Evolutionary conservation across 352 stramenopile species (phyloP), one percentile per base, ranked within the genome.

Genomic region (Phytopythium oedochilum): DNA sequence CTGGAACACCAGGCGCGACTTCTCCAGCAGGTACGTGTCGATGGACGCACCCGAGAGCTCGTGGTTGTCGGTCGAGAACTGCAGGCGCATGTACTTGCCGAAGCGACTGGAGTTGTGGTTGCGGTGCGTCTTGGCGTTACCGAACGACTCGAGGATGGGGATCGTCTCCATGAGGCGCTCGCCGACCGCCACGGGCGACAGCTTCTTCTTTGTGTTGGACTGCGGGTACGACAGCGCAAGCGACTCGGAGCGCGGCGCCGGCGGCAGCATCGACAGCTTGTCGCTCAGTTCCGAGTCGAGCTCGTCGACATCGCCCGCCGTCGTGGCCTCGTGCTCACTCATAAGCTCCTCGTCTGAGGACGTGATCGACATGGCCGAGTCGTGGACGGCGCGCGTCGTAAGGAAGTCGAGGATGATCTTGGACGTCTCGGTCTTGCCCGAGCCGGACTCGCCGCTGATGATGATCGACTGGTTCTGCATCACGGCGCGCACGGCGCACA

Each of bases 401-500:
- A 95, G 62, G 62, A 94, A 92, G 52, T 94, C 81, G 36, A 93
- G 60, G 29, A 94, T 89, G 69, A 97, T 96, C 72, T 98, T 98
- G 55, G 94, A 97, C 18, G 92, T 97, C 61, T 98, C 93, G 1
- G 94, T 98, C 70, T 98, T 98, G 43, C 94, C 94, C 5, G 92
- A 96, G 12, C 94, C 94, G 23, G 78, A 96, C 60, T 98, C 94
- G 42, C 94, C 94, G 34, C 82, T 96, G 45, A 98, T 97, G 40
- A 98, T 87, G 64, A 98, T 97, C 32, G 85, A 97, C 69, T 98
- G 94, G 65, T 94, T 94, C 69, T 94, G 80, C 83, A 92, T 92
- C 18, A 90, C 82, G 2, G 83, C 82, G 18, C 78, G 76, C 17
- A 92, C 77, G 7, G 84, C 83, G 58, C 82, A 92, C 10, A 94